Evolutionary conservation across 768 basidiomycete species (phyloP), one percentile per base, ranked within the genome.

Genomic region (Amanita exitialis): DNA sequence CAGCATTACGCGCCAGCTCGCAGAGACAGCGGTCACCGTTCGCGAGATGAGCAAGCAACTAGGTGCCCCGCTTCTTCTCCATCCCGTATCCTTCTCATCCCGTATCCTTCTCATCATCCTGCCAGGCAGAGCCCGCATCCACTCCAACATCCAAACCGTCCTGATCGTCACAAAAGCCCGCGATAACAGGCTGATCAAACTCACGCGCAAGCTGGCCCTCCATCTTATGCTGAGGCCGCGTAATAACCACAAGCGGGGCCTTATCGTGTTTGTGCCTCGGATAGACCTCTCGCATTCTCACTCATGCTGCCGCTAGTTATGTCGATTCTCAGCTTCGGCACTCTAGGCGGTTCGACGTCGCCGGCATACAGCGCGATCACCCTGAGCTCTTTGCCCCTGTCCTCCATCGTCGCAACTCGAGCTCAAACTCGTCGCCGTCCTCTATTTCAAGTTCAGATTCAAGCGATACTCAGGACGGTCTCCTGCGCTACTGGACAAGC

Each of bases 41-140:
- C 78, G 96, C 44, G 96, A 99, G 69, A 94, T 97, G 92, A 95
- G 92, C 79, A 95, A 95, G 66, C 90, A 95, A 65, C 83, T 99
- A 15, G 96, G 95, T 91, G 58, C 61, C 76, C 69, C 25, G 32
- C 55, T 44, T 38, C 48, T 34, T 15, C 38, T 49, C 44, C 32
- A 13, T 44, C 38, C 45, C 36, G 45, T 25, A 32, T 43, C 35
- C 47, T 20, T 54, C 63, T 56, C 54, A 53, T 52, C 52, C 45
- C 36, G 45, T 25, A 32, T 43, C 35, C 47, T 20, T 54, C 63
- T 56, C 54, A 53, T 52, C 52, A 46, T 47, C 56, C 20, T 34
- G 42, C 32, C 60, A 97, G 94, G 95, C 48, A 86, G 95, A 50
- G 92, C 95, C 3, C 79, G 91, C 28, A 90, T 98, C 51, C 82